Conservation (phyloP, 1,284 basidiomycete genomes). For the Inonotus hispidus region DNA sequence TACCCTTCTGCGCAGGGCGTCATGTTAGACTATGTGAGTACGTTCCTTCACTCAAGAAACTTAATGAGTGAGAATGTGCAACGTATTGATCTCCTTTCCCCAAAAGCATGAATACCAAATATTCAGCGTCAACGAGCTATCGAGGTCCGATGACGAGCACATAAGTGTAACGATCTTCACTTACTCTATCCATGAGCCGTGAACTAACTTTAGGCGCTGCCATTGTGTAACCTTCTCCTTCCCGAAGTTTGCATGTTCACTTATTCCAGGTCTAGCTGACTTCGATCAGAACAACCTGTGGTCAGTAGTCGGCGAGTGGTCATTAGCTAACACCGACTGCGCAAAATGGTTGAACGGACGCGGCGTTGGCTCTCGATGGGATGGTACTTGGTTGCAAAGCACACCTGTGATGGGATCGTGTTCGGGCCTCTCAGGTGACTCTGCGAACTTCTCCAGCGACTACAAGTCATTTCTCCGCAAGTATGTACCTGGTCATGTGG, state of each 20-base stretch:
- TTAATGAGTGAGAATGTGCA: neutral
- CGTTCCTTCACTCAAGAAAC: slow-evolving; percentile 3
- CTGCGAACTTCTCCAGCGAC: slow-evolving; percentile 47
- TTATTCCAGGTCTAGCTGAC: slow-evolving; percentile 31
- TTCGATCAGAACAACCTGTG: slow-evolving; percentile 50
- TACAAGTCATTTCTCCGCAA: slow-evolving; percentile 63
- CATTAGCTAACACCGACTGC: slow-evolving; percentile 76
- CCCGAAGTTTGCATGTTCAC: slow-evolving; percentile 41
- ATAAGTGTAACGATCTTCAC: slow-evolving; percentile 34
- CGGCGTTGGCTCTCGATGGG: slow-evolving; percentile 68
- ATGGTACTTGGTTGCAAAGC: slow-evolving; percentile 39
- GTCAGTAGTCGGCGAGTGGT: slow-evolving; percentile 75
- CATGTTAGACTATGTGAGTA: slow-evolving; percentile 55
- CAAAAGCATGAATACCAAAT: slow-evolving; percentile 74
- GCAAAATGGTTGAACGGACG: slow-evolving; percentile 72
- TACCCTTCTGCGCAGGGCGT: slow-evolving; percentile 46
- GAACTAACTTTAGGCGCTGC: neutral
- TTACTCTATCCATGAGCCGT: neutral
- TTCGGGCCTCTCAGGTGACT: slow-evolving; percentile 53
- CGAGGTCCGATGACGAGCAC: slow-evolving; percentile 51
- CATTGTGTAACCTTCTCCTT: neutral
- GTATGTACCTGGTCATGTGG: slow-evolving; percentile 32
- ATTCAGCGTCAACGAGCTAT: slow-evolving; percentile 57
- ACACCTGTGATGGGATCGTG: slow-evolving; percentile 48
- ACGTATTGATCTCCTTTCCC: neutral